These are phyloP conservation scores for Penicillium polonicum DNA, from an alignment of 2,329 filamentous ascomycete species.

Conservation along the genomic window DNA sequence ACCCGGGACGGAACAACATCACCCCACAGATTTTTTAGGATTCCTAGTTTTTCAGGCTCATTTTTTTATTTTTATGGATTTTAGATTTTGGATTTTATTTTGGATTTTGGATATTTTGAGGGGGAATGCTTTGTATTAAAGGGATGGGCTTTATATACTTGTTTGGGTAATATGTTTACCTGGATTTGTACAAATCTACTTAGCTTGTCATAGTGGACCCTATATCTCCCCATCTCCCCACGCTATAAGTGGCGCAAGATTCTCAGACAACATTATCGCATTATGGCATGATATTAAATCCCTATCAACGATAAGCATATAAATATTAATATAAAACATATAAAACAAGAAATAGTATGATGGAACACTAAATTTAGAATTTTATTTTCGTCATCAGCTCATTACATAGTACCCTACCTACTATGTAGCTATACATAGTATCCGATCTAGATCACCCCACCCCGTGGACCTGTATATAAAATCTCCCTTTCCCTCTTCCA, in stretches of 20 bases:
- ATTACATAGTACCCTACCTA: neutral
- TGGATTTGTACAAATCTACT: neutral
- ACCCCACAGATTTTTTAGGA: conserved; percentile 3
- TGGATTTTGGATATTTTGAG: neutral
- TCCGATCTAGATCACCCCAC: conserved; percentile 5
- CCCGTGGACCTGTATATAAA: neutral
- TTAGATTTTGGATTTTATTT: neutral
- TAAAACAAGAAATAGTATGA: neutral
- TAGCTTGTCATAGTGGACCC: neutral
- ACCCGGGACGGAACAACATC: conserved; percentile 12
- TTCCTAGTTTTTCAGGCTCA: conserved; percentile 13
- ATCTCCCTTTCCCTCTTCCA: neutral
- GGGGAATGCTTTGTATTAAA: neutral
- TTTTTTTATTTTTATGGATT: neutral
- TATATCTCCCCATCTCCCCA: neutral
- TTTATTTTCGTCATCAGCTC: neutral
- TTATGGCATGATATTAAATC: neutral
- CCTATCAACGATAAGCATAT: no score
- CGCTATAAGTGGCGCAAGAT: neutral
- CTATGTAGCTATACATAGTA: no score
- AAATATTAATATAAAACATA: neutral
- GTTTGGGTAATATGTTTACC: neutral
- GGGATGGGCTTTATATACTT: neutral
- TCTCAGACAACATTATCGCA: neutral
- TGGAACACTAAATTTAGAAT: neutral